phyloP scores from a whole-genome alignment of 1,284 basidiomycete species.

The Fomes fomentarius region DNA sequence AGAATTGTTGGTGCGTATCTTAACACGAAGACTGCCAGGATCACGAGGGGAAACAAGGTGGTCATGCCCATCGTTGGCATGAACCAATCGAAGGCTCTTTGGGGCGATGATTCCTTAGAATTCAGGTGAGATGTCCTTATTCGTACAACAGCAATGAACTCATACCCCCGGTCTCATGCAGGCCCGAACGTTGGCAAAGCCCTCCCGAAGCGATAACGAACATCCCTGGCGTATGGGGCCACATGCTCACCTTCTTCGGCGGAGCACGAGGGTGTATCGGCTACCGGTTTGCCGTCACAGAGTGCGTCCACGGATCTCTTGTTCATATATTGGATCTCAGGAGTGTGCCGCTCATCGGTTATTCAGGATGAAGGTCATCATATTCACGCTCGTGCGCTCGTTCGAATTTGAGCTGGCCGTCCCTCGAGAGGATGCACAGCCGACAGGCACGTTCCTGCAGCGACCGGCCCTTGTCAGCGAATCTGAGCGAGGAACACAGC shows the following conservation, averaged over 20 bases:
- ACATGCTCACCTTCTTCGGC: constrained; percentile 62
- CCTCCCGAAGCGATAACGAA: constrained; percentile 44
- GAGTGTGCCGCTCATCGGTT: background rate
- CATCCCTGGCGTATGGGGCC: constrained; percentile 62
- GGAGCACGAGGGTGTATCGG: constrained; percentile 69
- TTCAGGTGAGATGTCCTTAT: constrained; percentile 44
- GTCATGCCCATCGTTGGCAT: constrained; percentile 52
- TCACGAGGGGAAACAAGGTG: constrained; percentile 46
- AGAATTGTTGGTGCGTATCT: no score
- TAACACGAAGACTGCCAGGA: no score
- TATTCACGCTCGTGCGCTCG: constrained; percentile 58
- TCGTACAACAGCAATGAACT: background rate
- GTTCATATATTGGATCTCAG: background rate
- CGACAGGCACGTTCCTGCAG: background rate
- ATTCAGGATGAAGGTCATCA: constrained; percentile 51
- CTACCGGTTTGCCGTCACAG: constrained; percentile 69
- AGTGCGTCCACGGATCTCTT: constrained; percentile 45
- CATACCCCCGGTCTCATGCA: constrained; percentile 20
- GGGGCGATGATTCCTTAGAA: constrained; percentile 58
- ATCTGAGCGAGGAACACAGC: background rate
- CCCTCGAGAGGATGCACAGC: constrained; percentile 31
- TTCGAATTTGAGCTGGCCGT: constrained; percentile 61
- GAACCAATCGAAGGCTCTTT: constrained; percentile 50
- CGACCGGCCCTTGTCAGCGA: background rate
- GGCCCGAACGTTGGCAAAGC: constrained; percentile 62